Conservation (phyloP, 2,329 filamentous ascomycete genomes). For the Zymoseptoria crescenta region DNA sequence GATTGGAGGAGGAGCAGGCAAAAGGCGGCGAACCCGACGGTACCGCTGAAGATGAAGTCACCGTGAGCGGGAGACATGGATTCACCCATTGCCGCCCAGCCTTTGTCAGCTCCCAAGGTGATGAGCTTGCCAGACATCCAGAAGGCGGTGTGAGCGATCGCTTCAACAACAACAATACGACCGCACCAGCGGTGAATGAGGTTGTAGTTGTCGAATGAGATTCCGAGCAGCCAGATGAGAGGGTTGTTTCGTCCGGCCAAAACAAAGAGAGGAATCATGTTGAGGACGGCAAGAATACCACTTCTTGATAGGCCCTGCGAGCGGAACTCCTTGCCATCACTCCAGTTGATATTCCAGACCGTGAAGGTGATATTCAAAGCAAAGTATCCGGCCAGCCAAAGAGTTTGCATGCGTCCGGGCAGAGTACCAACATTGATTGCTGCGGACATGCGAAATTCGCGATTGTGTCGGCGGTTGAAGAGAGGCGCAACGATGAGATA, state of each 20-base stretch:
- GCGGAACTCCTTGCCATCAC: conserved; percentile 59
- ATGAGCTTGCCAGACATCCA: conserved; percentile 45
- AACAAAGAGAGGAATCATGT: conserved; percentile 71
- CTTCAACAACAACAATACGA: conserved; percentile 64
- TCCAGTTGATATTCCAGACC: conserved; percentile 49
- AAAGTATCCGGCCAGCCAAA: conserved; percentile 42
- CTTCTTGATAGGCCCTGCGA: conserved; percentile 60
- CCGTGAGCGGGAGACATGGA: conserved; percentile 31
- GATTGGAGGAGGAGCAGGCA: conserved; percentile 60
- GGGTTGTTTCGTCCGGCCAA: conserved; percentile 72
- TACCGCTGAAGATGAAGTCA: conserved; percentile 52
- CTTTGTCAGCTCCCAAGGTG: conserved; percentile 32
- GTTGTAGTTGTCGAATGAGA: conserved; percentile 79
- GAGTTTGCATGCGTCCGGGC: conserved; percentile 41
- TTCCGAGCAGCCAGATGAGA: conserved; percentile 60
- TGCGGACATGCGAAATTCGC: conserved; percentile 44
- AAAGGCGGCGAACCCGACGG: conserved; percentile 55
- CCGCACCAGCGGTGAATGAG: conserved; percentile 74
- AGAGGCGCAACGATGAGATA: conserved; percentile 42
- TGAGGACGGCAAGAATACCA: conserved; percentile 62
- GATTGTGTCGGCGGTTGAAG: conserved; percentile 42
- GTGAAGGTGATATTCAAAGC: conserved; percentile 42
- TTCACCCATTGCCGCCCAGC: conserved; percentile 42
- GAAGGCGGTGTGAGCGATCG: conserved; percentile 56
- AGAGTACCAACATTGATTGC: conserved; percentile 44